Percentiles rank a stretch among this genome's conserved stretches.
These are phyloP conservation scores for Whalleya microplaca DNA, from an alignment of 2,329 filamentous ascomycete genomes.

Conservation along the genomic window DNA sequence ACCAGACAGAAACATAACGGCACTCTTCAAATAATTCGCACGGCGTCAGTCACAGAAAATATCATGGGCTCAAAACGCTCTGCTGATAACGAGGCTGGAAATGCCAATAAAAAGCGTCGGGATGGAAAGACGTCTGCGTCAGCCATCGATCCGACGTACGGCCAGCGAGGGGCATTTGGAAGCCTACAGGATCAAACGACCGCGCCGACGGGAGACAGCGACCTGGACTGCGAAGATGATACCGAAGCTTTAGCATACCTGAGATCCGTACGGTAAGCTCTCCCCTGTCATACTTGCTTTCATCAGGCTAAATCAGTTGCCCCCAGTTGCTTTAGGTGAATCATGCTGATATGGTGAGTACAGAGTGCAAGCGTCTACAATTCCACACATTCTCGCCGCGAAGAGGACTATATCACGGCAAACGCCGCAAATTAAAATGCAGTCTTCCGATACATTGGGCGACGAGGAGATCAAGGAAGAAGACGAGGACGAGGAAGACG, in stretches of 20 bases:
- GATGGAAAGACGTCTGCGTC: slow-evolving; percentile 8
- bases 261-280: slow-evolving; percentile 60
- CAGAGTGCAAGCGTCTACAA: slow-evolving; percentile 74
- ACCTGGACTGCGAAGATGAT: slow-evolving; percentile 59
- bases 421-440: slow-evolving; percentile 41
- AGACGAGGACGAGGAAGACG: slow-evolving; percentile 35
- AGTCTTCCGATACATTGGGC: slow-evolving; percentile 31
- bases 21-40: neutral
- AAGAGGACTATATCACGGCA: slow-evolving; percentile 58
- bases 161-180: slow-evolving; percentile 63
- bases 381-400: slow-evolving; percentile 73
- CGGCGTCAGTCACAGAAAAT: slow-evolving; percentile 27
- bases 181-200: slow-evolving; percentile 50
- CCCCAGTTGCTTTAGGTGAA: slow-evolving; percentile 20
- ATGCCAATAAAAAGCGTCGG: slow-evolving; percentile 27
- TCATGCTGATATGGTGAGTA: slow-evolving; percentile 56
- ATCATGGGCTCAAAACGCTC: slow-evolving; percentile 30
- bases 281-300: neutral
- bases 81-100: slow-evolving; percentile 25
- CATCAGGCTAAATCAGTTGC: slow-evolving; percentile 30
- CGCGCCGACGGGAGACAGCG: slow-evolving; percentile 42
- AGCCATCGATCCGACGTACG: slow-evolving; percentile 54
- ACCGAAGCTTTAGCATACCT: slow-evolving; percentile 62
- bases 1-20: neutral
- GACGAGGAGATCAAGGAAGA: slow-evolving; percentile 37